Base-by-base conservation (phyloP, 2,329 filamentous ascomycete species). In the Trichoderma oligosporum region DNA sequence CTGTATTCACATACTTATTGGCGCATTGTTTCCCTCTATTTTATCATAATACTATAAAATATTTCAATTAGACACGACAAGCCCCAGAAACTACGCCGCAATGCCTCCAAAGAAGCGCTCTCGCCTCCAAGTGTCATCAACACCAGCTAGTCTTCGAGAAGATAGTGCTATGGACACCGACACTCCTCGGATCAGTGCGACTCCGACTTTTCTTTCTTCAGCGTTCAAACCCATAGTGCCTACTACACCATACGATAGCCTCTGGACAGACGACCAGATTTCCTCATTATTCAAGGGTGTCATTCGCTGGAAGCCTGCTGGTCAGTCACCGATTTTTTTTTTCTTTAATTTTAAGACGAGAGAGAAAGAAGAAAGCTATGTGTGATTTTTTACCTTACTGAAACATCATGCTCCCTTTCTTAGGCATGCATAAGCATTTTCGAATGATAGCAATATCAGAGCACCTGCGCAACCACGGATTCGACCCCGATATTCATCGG, bases 211-310 rank as follows among this genome's bases (percentile, higher is more conserved):
- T n/a, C 31, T 45, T 5, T 61, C 59, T 3, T 57, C 57, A 14
- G 60, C 66, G 6, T 45, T 56, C 39, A 68, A 67, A 27, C 58
- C 62, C 9, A 61, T 60, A 4, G 58, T 59, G 9, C 63, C 65
- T 4, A 62, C 64, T 9, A 48, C 42, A 0, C 65, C 60, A 47
- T 57, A 57, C 36, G 82, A 84, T 57, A 89, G 93, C 62, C 83
- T 86, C 24, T 99, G 94, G 94, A 97, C 91, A 4, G 92, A 96
- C 67, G 93, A 97, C 68, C 94, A 99, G 72, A 88, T 96, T 63
- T 91, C 90, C 1, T 92, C 91, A 38, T 80, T 99, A 1, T 91
- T 96, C 75, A 97, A 97, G 70, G 91, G 86, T 52, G 87, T 97
- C 63, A 92, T 97, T 62, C 83, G 86, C 68, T 96, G 89, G 88